These are phyloP conservation scores for Aquilaria sinensis DNA, from an alignment of 345 rosid genomes.

Conservation along the genomic window DNA sequence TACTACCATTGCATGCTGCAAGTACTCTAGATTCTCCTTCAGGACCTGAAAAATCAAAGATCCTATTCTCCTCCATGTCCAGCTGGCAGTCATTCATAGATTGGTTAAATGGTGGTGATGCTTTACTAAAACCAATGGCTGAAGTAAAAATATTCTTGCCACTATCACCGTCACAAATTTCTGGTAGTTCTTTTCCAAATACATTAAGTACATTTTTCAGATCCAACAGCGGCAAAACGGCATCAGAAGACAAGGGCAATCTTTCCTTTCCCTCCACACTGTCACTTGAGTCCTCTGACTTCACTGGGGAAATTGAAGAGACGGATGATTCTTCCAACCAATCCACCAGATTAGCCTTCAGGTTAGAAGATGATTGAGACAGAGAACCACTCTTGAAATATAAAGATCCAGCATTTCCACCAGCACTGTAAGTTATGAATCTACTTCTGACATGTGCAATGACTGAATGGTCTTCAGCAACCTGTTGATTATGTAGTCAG, in stretches of 20 bases:
- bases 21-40: constrained; percentile 30
- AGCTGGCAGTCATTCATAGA: constrained; percentile 14
- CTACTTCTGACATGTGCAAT: constrained; percentile 28
- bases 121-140: constrained; percentile 15
- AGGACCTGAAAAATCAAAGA: constrained; percentile 28
- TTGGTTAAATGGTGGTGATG: constrained; percentile 15
- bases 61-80: constrained; percentile 27
- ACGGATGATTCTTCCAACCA: constrained; percentile 22
- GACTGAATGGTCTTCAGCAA: constrained; percentile 38
- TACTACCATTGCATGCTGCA: constrained; percentile 12
- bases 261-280: constrained; percentile 10
- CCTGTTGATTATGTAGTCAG: constrained; percentile 22
- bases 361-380: constrained; percentile 13
- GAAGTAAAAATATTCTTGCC: constrained; percentile 1
- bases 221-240: constrained; percentile 8
- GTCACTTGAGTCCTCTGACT: constrained; percentile 17
- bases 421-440: constrained; percentile 19
- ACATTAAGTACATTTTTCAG: constrained; percentile 4
- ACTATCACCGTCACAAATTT: constrained; percentile 15
- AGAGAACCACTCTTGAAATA: constrained; percentile 15
- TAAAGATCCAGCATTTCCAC: constrained; percentile 9
- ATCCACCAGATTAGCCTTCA: constrained; percentile 13
- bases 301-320: constrained; percentile 7
- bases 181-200: constrained; percentile 17
- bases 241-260: constrained; percentile 11